phyloP scores from a whole-genome alignment of 2,329 filamentous ascomycete species.

The Phialophora expanda region DNA sequence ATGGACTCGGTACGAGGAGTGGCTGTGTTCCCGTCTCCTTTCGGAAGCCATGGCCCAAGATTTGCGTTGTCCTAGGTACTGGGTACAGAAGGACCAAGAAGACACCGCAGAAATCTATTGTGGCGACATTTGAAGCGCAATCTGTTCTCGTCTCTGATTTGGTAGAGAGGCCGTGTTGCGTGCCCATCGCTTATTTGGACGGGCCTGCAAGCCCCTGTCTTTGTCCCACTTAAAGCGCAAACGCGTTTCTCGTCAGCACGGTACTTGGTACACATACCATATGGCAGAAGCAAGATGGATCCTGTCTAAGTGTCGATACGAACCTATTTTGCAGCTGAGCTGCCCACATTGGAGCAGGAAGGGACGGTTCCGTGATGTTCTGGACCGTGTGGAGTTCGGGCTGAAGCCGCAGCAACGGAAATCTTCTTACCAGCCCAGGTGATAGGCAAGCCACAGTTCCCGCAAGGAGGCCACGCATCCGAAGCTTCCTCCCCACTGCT shows the following conservation, averaged over 20 bases:
- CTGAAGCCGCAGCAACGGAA: constrained; percentile 12
- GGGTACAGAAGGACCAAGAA: not conserved
- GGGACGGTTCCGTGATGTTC: constrained; percentile 18
- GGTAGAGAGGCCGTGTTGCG: constrained; percentile 3
- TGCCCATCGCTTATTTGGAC: constrained; percentile 19
- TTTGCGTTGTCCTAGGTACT: not conserved
- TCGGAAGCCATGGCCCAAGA: constrained; percentile 1
- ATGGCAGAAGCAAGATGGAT: not conserved
- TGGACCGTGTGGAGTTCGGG: constrained; percentile 26
- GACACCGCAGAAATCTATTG: not conserved
- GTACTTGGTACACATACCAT: not conserved
- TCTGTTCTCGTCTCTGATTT: constrained; percentile 9
- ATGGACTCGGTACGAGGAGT: not conserved
- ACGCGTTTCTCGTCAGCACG: not conserved
- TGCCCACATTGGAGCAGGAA: not conserved
- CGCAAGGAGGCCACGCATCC: not conserved
- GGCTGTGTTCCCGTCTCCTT: not conserved
- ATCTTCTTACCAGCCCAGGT: constrained; percentile 1
- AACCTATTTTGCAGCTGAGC: too few species aligned
- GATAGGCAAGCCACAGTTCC: constrained; percentile 29
- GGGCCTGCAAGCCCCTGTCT: constrained; percentile 1
- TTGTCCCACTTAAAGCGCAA: constrained; percentile 4
- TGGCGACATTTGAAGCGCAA: not conserved
- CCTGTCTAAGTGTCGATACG: too few species aligned
- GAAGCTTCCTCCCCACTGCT: constrained; percentile 11